These are phyloP conservation scores for Talaromyces islandicus DNA, from an alignment of 2,329 filamentous ascomycete genomes.

Conservation along the genomic window DNA sequence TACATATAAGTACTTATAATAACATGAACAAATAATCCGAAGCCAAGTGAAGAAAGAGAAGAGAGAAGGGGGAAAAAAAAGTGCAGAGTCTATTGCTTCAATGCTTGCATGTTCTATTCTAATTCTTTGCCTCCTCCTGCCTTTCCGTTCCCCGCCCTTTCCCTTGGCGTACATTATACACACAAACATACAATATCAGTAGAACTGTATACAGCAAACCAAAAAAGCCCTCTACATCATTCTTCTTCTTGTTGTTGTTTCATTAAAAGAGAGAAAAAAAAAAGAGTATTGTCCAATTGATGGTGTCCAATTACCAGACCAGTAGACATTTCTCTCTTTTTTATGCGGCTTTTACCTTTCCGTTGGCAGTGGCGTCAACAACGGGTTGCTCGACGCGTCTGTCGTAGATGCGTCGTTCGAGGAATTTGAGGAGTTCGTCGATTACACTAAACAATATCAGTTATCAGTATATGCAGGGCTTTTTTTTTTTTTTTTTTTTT, in stretches of 20 bases:
- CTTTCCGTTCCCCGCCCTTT: no score
- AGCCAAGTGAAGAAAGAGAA: no score
- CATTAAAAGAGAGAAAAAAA: not conserved
- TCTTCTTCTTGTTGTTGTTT: not conserved
- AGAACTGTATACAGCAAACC: not conserved
- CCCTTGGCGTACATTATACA: not conserved
- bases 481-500: no score
- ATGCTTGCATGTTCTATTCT: not conserved
- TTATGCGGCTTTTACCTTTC: slow-evolving; percentile 30
- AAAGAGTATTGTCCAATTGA: not conserved
- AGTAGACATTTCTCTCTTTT: not conserved
- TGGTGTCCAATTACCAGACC: not conserved
- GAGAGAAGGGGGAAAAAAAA: not conserved
- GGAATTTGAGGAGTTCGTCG: slow-evolving; percentile 74
- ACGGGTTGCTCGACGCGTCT: slow-evolving; percentile 14
- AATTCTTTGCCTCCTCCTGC: not conserved
- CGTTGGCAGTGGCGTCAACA: not conserved
- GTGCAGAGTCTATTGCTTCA: not conserved
- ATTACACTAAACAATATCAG: slow-evolving; percentile 57
- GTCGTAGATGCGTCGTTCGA: slow-evolving; percentile 63
- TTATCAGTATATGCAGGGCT: slow-evolving; percentile 17
- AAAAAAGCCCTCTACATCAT: not conserved
- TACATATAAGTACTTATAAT: no score
- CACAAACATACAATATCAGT: not conserved
- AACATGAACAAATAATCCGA: no score